Conservation (phyloP, 2,329 filamentous ascomycete genomes). For the Myriosclerotinia curreyana region DNA sequence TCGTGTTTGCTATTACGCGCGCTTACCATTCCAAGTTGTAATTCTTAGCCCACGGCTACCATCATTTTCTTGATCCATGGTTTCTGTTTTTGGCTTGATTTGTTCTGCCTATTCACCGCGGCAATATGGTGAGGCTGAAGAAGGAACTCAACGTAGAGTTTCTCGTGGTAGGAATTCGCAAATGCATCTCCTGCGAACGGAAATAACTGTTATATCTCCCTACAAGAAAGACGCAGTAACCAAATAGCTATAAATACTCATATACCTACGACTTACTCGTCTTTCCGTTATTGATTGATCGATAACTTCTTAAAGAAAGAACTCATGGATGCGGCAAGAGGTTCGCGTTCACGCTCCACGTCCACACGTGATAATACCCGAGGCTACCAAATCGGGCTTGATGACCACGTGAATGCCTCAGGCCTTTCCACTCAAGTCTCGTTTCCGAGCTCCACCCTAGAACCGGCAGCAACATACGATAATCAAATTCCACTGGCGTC, state of each 20-base stretch:
- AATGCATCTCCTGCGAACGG: constrained; percentile 10
- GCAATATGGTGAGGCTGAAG: background rate
- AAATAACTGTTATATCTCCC: background rate
- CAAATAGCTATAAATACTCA: background rate
- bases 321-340: background rate
- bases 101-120: background rate
- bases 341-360: background rate
- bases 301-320: background rate
- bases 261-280: background rate
- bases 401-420: background rate
- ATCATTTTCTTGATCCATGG: background rate
- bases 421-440: background rate
- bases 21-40: constrained; percentile 79
- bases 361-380: background rate
- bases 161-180: constrained; percentile 2
- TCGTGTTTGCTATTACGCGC: background rate
- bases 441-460: constrained; percentile 3
- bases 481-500: constrained; percentile 10
- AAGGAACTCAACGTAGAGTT: background rate
- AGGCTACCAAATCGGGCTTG: background rate
- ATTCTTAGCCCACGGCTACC: constrained; percentile 68
- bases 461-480: constrained; percentile 20
- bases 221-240: background rate
- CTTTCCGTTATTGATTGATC: background rate
- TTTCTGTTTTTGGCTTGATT: background rate